Conservation (phyloP, 441 rosid genomes). For the Metrosideros polymorpha region DNA sequence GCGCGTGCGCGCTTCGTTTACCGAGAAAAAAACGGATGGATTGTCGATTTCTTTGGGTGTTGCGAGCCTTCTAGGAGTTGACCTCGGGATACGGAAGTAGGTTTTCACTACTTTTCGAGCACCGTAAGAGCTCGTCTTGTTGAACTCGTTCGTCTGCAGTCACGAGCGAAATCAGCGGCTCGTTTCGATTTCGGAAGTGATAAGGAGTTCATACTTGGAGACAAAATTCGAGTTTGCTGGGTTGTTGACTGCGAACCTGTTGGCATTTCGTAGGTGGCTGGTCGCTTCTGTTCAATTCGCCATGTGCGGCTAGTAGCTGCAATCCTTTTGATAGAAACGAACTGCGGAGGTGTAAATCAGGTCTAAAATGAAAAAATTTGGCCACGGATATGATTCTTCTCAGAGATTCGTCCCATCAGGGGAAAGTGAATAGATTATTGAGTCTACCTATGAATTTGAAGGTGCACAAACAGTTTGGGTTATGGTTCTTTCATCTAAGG, state of each 20-base stretch:
- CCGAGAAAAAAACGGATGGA: neutral
- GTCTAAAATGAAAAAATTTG: neutral
- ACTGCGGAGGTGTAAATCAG: neutral
- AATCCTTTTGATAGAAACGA: neutral
- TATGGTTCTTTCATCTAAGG: neutral
- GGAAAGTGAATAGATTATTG: neutral
- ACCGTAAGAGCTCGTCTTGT: neutral
- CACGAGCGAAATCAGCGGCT: neutral
- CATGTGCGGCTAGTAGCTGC: neutral
- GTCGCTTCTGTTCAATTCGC: neutral
- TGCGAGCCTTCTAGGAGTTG: neutral
- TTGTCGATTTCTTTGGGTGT: neutral
- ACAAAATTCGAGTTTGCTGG: neutral
- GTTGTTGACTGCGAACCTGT: neutral
- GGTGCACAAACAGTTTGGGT: neutral
- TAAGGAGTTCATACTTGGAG: neutral
- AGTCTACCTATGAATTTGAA: neutral
- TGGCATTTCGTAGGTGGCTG: neutral
- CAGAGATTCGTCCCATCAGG: neutral
- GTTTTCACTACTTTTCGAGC: neutral
- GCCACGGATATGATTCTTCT: neutral
- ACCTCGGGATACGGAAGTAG: neutral
- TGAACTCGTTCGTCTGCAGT: neutral
- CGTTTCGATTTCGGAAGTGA: neutral
- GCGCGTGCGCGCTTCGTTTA: neutral